A percentile compares a stretch with the other conserved stretches of the same genome.
Evolutionary conservation across 495 filamentous ascomycete genomes (phyloP).

Genomic region (Neurospora hispaniola): DNA sequence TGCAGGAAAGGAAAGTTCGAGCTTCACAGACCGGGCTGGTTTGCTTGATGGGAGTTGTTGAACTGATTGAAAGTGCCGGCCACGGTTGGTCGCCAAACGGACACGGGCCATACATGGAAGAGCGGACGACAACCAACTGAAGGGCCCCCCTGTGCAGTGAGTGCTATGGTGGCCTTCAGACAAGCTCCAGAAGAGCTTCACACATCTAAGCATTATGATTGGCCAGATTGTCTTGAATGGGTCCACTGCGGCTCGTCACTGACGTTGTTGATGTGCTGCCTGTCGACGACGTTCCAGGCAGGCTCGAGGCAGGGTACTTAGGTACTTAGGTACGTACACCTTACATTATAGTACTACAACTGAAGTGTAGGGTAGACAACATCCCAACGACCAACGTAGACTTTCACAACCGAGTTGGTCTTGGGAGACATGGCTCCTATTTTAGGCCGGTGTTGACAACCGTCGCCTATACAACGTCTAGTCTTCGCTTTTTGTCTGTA

Average conservation of each 20-base stretch:
- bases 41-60: background rate
- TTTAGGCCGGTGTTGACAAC: no score
- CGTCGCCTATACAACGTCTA: no score
- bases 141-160: background rate
- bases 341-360: background rate
- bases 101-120: slow-evolving; percentile 13
- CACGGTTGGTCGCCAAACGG: slow-evolving; percentile 19
- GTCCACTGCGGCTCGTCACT: slow-evolving; percentile 15
- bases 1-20: slow-evolving; percentile 11
- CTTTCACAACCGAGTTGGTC: background rate
- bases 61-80: background rate
- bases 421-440: background rate
- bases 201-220: background rate
- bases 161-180: background rate
- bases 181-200: background rate
- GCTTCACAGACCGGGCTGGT: slow-evolving; percentile 10
- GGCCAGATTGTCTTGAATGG: background rate
- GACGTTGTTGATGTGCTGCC: slow-evolving; percentile 30
- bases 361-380: background rate
- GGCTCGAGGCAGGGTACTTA: background rate
- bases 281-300: slow-evolving; percentile 5
- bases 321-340: no score
- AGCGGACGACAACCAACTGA: background rate
- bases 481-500: no score
- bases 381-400: background rate